Evolutionary conservation across 208 protist genomes (phyloP), one percentile per base, ranked within the genome.

Genomic region (Crithidia thermophila): DNA sequence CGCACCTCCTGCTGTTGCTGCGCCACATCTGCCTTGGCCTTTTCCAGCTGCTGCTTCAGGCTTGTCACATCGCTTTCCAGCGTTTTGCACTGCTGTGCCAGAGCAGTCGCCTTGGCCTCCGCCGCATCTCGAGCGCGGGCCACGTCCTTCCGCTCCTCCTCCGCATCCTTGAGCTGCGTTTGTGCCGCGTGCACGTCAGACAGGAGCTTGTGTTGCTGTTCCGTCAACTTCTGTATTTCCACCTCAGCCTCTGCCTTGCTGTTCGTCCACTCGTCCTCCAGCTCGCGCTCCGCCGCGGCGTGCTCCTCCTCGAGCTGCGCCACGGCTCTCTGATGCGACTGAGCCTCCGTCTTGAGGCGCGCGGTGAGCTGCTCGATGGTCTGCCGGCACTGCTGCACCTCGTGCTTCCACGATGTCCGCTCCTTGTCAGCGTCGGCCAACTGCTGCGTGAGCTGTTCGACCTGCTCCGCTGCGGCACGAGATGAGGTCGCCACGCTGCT

Each of bases 1-100:
- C 49, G 20, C 40, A 34, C 23, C 55, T 66, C 43, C 28, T 71
- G 27, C 23, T 75, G 51, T 31, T 75, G 59, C 51, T 62, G 13
- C n/a, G 37, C 53, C 0, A 62, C 9, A 3, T 70, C 42, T 4
- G 56, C 50, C 46, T 72, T 45, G 33, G 10, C 28, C 14, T 36
- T 16, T 23, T 55, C 42, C 2, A 59, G 14, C 30, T 64, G 45
- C 57, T 55, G 60, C 28, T 59, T n/a, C 21, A 70, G 8, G n/a
- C 18, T 16, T 0, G 21, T 53, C 5, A 50, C 7, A 45, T 59
- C 56, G 9, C 10, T 16, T 40, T 57, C 37, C 11, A 27, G 20
- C 4, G 49, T 8, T 1, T 10, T n/a, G 28, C 53, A 58, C 27
- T 59, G 61, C 33, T 58, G 58, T 40, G 43, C 40, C 10, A 42